Evolutionary conservation across 2,329 filamentous ascomycete genomes (phyloP).

Genomic region (Fusarium sambucinum): DNA sequence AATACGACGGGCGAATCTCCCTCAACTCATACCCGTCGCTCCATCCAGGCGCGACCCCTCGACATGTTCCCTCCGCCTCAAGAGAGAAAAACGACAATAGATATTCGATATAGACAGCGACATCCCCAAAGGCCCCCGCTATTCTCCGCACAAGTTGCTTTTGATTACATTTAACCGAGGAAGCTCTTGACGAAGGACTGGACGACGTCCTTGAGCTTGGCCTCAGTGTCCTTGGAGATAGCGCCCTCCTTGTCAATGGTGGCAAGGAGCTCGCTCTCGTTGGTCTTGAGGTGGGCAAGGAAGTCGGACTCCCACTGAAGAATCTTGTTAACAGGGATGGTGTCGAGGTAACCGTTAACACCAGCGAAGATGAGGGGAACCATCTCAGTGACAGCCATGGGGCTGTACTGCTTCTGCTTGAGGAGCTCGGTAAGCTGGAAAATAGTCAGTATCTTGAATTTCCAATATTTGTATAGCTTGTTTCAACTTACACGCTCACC

Average conservation of each 20-base stretch:
- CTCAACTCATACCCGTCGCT: constrained; percentile 59
- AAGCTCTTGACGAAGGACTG: constrained; percentile 94
- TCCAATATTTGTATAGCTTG: background rate
- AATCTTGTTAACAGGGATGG: constrained; percentile 89
- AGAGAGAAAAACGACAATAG: constrained; percentile 61
- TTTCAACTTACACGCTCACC: constrained; percentile 87
- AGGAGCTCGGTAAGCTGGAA: constrained; percentile 88
- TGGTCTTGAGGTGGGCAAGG: constrained; percentile 90
- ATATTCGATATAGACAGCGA: constrained; percentile 63
- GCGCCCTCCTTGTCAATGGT: constrained; percentile 96
- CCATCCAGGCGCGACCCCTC: constrained; percentile 61
- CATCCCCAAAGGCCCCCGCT: constrained; percentile 53
- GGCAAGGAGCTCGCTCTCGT: constrained; percentile 84
- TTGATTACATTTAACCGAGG: constrained; percentile 63
- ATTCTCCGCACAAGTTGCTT: constrained; percentile 49
- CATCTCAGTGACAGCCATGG: constrained; percentile 99
- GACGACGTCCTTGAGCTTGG: constrained; percentile 82
- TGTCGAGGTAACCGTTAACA: constrained; percentile 97
- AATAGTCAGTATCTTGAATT: constrained; percentile 43
- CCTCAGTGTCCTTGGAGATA: constrained; percentile 93
- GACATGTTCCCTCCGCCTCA: constrained; percentile 59
- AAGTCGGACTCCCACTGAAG: constrained; percentile 95
- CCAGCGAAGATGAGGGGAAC: constrained; percentile 99
- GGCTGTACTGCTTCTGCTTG: constrained; percentile 99
- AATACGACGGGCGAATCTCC: constrained; percentile 62